Evolutionary conservation across 2,329 filamentous ascomycete species (phyloP), one percentile per base, ranked within the genome.

Genomic region (Gaeumannomyces sp.): DNA sequence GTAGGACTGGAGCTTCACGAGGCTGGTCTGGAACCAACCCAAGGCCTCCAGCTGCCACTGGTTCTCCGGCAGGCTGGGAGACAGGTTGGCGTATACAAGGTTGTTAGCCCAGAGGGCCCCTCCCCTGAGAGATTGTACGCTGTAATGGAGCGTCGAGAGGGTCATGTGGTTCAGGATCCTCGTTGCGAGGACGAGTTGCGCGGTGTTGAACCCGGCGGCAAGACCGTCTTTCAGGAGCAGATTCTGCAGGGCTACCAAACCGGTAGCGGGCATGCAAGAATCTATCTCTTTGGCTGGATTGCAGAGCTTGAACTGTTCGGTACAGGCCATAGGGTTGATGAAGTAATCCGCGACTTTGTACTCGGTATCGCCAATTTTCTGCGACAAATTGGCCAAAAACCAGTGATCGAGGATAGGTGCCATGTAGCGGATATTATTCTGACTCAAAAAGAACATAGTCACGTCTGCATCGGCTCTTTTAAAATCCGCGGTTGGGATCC

Each of bases 1-100:
- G 38, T 59, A 61, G 25, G 61, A 61, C 60, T 65, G 64, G 25
- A 61, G 53, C 50, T 65, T 64, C n/a, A 62, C 64, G 8, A 65
- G 61, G 50, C 38, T 58, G 5, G 64, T 65, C 13, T 45, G 28
- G 58, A 65, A 65, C 64, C 64, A 65, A 5, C 64, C 64, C 7
- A 29, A 16, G 19, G 59, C 64, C 45, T 65, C 64, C 5, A 4
- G 16, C 27, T 50, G 64, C 64, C 64, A 65, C 59, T 65, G 64
- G 38, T 61, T 31, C n/a, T 65, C 59, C 5, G 61, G 58, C n/a
- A 65, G 45, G 4, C 56, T 62, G 3, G 50, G 33, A 14, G 64
- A 65, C 10, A 64, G 16, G 25, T 27, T 16, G 19, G 33, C 59
- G 45, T n/a, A 60, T 4, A 63, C 22, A 19, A 58, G 29, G 45